These are phyloP conservation scores for Skeletonema marinoi DNA, from an alignment of 108 stramenopile genomes.

Conservation along the genomic window DNA sequence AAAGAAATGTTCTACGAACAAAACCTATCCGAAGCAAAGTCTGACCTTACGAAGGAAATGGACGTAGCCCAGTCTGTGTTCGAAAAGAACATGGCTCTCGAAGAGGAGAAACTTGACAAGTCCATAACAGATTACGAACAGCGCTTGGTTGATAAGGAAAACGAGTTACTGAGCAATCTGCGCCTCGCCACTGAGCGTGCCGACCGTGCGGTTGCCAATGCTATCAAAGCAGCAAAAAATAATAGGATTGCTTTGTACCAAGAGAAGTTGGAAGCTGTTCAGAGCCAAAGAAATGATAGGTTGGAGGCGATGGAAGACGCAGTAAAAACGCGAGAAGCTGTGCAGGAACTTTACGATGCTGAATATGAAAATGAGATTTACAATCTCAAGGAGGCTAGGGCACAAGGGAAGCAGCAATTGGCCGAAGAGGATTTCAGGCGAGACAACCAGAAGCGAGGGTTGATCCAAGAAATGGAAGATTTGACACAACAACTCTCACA, in stretches of 20 bases:
- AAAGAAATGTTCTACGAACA: conserved; percentile 35
- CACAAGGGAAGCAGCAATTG: conserved; percentile 13
- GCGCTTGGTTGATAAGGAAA: conserved; percentile 23
- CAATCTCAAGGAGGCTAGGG: conserved; percentile 12
- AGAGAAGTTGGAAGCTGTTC: conserved; percentile 33
- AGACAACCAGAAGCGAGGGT: conserved; percentile 15
- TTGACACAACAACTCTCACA: conserved; percentile 17
- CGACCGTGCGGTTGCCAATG: conserved; percentile 15
- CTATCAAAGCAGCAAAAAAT: conserved; percentile 16
- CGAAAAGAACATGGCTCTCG: conserved; percentile 1
- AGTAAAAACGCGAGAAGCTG: conserved; percentile 1
- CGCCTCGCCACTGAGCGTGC: conserved; percentile 20
- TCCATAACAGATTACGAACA: conserved; percentile 13
- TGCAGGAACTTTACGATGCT: conserved; percentile 33
- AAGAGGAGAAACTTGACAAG: conserved; percentile 9
- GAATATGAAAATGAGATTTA: conserved; percentile 29
- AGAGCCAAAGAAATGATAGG: conserved; percentile 11
- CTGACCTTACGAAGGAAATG: conserved; percentile 2
- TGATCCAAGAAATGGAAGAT: conserved; percentile 20
- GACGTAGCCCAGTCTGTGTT: conserved; percentile 9
- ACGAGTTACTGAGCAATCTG: conserved; percentile 4
- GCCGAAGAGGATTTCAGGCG: conserved; percentile 18
- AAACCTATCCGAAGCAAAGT: conserved; percentile 2
- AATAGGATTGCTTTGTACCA: conserved; percentile 18
- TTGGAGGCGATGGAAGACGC: conserved; percentile 12